Conservation (phyloP, 805 yeast species). For the Pichia sporocuriosa region DNA sequence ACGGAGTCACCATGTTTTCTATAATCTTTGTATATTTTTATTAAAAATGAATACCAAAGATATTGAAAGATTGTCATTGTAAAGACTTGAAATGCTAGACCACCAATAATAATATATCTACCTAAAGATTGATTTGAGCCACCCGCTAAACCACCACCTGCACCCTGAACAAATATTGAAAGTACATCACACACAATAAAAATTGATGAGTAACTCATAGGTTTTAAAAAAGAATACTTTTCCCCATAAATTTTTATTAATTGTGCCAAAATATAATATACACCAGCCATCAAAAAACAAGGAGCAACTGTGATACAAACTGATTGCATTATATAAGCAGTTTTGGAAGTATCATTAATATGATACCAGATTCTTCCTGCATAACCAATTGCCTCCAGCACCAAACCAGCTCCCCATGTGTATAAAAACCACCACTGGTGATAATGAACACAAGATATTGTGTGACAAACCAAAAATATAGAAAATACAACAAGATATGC, state of each 20-base stretch:
- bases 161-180: conserved; percentile 56
- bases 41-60: conserved; percentile 40
- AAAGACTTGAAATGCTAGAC: conserved; percentile 64
- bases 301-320: conserved; percentile 66
- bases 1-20: conserved; percentile 20
- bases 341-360: conserved; percentile 21
- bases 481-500: conserved; percentile 51
- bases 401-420: conserved; percentile 48
- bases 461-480: conserved; percentile 36
- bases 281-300: conserved; percentile 70
- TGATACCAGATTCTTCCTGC: conserved; percentile 46
- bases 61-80: conserved; percentile 54
- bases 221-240: conserved; percentile 40
- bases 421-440: conserved; percentile 60
- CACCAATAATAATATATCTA: conserved; percentile 57
- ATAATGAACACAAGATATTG: conserved; percentile 34
- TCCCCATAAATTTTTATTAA: conserved; percentile 51
- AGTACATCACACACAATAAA: conserved; percentile 57
- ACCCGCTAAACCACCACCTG: conserved; percentile 63
- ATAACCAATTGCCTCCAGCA: conserved; percentile 59
- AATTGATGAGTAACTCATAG: conserved; percentile 48
- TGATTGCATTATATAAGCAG: conserved; percentile 50
- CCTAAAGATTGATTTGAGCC: conserved; percentile 19
- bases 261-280: conserved; percentile 62
- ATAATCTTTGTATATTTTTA: conserved; percentile 27